phyloP scores from a whole-genome alignment of 2,329 filamentous ascomycete genomes.

The Fusarium sp. region DNA sequence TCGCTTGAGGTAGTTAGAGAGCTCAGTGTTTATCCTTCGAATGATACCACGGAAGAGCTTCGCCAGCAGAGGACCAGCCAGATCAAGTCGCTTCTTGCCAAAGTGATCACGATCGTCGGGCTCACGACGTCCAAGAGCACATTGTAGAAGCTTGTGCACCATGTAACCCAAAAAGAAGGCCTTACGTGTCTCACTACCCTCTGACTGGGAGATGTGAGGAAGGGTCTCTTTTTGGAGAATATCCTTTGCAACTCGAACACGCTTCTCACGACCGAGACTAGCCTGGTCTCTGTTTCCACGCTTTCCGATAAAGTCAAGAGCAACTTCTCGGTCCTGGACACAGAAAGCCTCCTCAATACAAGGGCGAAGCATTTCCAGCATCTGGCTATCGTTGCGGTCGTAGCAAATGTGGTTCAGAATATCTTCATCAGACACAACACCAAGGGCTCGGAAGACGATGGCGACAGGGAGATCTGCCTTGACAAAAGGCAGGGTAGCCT shows the following conservation, averaged over 20 bases:
- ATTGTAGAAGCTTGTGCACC: slow-evolving; percentile 95
- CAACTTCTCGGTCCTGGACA: slow-evolving; percentile 93
- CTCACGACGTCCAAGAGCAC: slow-evolving; percentile 89
- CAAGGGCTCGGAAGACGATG: slow-evolving; percentile 93
- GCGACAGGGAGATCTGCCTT: slow-evolving; percentile 93
- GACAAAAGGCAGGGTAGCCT: slow-evolving; percentile 91
- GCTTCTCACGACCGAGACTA: slow-evolving; percentile 81
- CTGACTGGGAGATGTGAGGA: slow-evolving; percentile 93
- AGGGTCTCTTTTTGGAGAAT: slow-evolving; percentile 97
- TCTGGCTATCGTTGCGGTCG: slow-evolving; percentile 91
- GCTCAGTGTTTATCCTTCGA: slow-evolving; percentile 87
- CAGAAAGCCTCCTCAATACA: slow-evolving; percentile 97
- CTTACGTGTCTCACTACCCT: slow-evolving; percentile 94
- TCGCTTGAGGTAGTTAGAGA: slow-evolving; percentile 88
- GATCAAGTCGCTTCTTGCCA: slow-evolving; percentile 96
- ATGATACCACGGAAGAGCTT: slow-evolving; percentile 95
- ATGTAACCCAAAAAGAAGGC: slow-evolving; percentile 99
- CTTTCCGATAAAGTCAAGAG: slow-evolving; percentile 94
- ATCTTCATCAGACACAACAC: slow-evolving; percentile 96
- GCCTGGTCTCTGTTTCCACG: slow-evolving; percentile 71
- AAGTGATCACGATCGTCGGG: slow-evolving; percentile 98
- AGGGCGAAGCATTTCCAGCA: slow-evolving; percentile 96
- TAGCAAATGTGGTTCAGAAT: slow-evolving; percentile 98
- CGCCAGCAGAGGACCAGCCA: slow-evolving; percentile 93
- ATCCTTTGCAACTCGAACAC: slow-evolving; percentile 90